These are phyloP conservation scores for Iris pallida DNA, from an alignment of 116 monocot genomes.

Conservation along the genomic window DNA sequence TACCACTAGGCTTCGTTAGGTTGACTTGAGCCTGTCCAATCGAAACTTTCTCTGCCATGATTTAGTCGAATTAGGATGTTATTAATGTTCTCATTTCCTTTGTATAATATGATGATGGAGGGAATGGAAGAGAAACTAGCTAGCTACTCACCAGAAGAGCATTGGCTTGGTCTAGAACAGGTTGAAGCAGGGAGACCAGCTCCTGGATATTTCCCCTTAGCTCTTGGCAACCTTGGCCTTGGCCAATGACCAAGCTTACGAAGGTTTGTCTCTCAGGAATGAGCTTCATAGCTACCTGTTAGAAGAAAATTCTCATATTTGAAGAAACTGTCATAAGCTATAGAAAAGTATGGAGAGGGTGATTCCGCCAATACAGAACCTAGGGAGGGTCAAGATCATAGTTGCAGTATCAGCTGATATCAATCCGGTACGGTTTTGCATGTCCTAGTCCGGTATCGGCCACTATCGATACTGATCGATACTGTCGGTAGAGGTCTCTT, in stretches of 20 bases:
- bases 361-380: too few relatives aligned
- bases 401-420: too few relatives aligned
- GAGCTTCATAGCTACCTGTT: slow-evolving; percentile 40
- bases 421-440: too few relatives aligned
- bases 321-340: too few relatives aligned
- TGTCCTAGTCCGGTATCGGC: too few relatives aligned
- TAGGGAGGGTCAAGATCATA: too few relatives aligned
- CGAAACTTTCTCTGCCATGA: background rate
- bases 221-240: slow-evolving; percentile 24
- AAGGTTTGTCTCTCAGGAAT: slow-evolving; percentile 39
- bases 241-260: slow-evolving; percentile 25
- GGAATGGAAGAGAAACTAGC: background rate
- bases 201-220: slow-evolving; percentile 25
- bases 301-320: background rate
- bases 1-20: background rate
- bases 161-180: slow-evolving; percentile 30
- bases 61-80: background rate
- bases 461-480: too few relatives aligned
- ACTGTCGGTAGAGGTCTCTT: too few relatives aligned
- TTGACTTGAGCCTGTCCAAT: slow-evolving; percentile 1
- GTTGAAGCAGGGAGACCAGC: slow-evolving; percentile 20
- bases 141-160: slow-evolving; percentile 22
- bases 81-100: background rate
- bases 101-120: background rate
- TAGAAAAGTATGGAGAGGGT: too few relatives aligned